phyloP scores from a whole-genome alignment of 108 stramenopile genomes.

The Fragilariopsis cylindrus region DNA sequence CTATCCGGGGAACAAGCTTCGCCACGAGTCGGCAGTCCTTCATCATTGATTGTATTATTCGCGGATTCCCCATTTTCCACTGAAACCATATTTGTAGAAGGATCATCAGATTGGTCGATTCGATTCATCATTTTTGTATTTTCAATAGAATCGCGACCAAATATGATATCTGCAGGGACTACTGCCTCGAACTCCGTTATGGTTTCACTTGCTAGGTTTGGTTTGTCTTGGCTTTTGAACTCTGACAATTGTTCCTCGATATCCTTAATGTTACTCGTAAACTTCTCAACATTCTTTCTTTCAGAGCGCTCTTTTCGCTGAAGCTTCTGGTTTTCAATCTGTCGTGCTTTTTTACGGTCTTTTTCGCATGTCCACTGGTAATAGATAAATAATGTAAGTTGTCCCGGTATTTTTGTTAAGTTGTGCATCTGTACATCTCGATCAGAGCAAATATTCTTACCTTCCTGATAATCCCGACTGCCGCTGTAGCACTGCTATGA shows the following conservation, averaged over 20 bases:
- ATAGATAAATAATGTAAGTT: not conserved
- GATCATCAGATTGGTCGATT: not conserved
- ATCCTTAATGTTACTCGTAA: conserved; percentile 18
- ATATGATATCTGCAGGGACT: not conserved
- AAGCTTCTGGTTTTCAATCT: conserved; percentile 60
- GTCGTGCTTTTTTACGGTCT: conserved; percentile 63
- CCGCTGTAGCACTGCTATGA: conserved; percentile 41
- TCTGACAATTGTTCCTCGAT: conserved; percentile 9
- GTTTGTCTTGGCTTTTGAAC: not conserved
- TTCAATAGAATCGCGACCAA: not conserved
- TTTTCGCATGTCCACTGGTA: conserved; percentile 60
- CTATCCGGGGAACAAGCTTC: not conserved
- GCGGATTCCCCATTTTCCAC: not conserved
- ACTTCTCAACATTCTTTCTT: conserved; percentile 64
- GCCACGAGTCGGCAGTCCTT: not conserved
- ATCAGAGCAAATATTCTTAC: conserved; percentile 12
- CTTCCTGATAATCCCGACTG: conserved; percentile 57
- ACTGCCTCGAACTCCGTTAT: not conserved
- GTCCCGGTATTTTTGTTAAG: not conserved
- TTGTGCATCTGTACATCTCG: not conserved
- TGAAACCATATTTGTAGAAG: not conserved
- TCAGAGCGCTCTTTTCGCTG: conserved; percentile 73
- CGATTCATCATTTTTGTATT: not conserved
- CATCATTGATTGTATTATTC: not conserved
- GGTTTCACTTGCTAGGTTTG: not conserved